Conservation (phyloP, 1,284 basidiomycete species). For the Microbotryum violaceum region DNA sequence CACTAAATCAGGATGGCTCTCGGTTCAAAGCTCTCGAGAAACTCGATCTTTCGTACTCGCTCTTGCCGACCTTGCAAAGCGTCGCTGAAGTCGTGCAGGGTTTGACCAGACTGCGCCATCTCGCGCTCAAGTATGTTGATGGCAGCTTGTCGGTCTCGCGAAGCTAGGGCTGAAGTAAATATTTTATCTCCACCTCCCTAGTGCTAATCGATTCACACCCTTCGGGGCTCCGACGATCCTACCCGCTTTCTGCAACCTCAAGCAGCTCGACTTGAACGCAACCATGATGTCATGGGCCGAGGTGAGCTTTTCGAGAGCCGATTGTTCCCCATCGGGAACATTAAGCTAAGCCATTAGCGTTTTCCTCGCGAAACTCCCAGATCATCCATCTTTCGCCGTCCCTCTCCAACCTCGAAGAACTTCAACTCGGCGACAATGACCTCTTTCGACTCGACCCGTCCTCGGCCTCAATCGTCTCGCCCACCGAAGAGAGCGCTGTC, state of each 20-base stretch:
- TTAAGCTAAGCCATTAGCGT: too few species aligned
- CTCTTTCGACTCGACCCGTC: conserved; percentile 44
- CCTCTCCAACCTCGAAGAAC: conserved; percentile 55
- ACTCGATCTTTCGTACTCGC: conserved; percentile 72
- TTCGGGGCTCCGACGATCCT: conserved; percentile 33
- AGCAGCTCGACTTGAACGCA: conserved; percentile 66
- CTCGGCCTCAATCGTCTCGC: conserved; percentile 29
- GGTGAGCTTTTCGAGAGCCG: conserved; percentile 40
- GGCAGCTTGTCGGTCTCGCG: conserved; percentile 9
- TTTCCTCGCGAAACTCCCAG: conserved; percentile 19
- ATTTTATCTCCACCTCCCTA: conserved; percentile 38
- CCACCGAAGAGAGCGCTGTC: conserved; percentile 11
- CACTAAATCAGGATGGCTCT: conserved; percentile 36
- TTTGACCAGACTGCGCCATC: conserved; percentile 55
- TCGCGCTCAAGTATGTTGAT: conserved; percentile 63
- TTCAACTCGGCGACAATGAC: conserved; percentile 73
- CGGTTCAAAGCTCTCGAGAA: conserved; percentile 58
- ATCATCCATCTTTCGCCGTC: conserved; percentile 45
- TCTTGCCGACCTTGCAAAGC: conserved; percentile 64
- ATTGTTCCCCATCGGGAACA: background rate
- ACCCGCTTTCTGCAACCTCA: conserved; percentile 52
- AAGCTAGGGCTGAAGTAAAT: too few species aligned
- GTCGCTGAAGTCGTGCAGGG: conserved; percentile 59
- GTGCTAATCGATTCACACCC: conserved; percentile 54
- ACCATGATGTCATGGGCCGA: conserved; percentile 64